Conservation (phyloP, 2,329 filamentous ascomycete genomes). For the Teratosphaeria epicoccoides region DNA sequence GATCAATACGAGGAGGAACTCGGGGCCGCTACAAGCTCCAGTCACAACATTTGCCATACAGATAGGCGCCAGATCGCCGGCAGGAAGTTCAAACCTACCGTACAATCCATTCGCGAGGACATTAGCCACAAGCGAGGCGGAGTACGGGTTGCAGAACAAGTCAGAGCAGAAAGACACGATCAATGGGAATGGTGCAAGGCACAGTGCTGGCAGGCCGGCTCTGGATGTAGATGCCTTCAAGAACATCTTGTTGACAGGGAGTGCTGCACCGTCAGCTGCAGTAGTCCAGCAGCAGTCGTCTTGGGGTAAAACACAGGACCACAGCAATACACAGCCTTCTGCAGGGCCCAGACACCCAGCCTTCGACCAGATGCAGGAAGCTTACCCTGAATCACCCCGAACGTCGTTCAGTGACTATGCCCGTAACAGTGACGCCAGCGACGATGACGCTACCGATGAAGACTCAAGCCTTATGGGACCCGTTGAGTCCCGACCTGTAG, state of each 20-base stretch:
- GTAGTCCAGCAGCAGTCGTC: conserved; percentile 2
- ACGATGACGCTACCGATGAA: conserved; percentile 33
- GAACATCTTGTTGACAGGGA: conserved; percentile 62
- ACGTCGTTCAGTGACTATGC: conserved; percentile 37
- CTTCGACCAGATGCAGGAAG: conserved; percentile 38
- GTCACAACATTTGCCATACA: conserved; percentile 3
- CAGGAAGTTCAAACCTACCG: conserved; percentile 7
- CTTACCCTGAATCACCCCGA: conserved; percentile 40
- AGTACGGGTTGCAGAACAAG: conserved; percentile 6
- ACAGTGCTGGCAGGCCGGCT: conserved; percentile 25
- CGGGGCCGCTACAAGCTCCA: conserved; percentile 8
- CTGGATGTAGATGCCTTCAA: conserved; percentile 69
- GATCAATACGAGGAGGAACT: conserved; percentile 15
- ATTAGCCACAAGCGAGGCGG: conserved; percentile 19
- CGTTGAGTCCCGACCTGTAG: conserved; percentile 35
- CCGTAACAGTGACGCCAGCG: conserved; percentile 9
- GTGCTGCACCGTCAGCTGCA: conserved; percentile 28
- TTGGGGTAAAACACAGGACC: conserved; percentile 23
- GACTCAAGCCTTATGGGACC: conserved; percentile 19
- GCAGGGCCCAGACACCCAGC: conserved; percentile 47
- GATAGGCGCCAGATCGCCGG: conserved; percentile 6
- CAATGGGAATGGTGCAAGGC: conserved; percentile 3
- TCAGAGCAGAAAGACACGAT: not conserved
- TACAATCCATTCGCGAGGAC: conserved; percentile 27
- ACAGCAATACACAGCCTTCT: conserved; percentile 45